Conservation (phyloP, 2,329 filamentous ascomycete species). For the Aquanectria penicillioides region DNA sequence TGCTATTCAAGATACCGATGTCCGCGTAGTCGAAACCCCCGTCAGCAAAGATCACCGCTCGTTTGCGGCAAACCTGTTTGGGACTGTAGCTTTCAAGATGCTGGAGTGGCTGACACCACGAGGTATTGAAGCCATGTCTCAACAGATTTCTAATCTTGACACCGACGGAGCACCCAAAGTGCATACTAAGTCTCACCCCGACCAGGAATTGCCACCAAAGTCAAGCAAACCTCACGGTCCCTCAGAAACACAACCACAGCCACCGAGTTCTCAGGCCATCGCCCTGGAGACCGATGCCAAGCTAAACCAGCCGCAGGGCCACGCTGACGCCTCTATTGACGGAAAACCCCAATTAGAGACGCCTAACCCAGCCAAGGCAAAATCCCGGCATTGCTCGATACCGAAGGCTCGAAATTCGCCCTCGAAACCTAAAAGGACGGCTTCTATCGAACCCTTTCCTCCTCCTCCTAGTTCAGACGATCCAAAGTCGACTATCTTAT, state of each 20-base stretch:
- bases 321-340: neutral
- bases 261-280: neutral
- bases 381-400: slow-evolving; percentile 16
- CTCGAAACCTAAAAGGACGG: slow-evolving; percentile 43
- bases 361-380: slow-evolving; percentile 12
- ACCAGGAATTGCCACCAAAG: neutral
- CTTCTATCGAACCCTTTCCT: slow-evolving; percentile 46
- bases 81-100: slow-evolving; percentile 74
- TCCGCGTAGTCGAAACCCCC: slow-evolving; percentile 58
- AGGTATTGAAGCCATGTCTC: slow-evolving; percentile 60
- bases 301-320: neutral
- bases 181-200: neutral
- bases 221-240: neutral
- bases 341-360: slow-evolving; percentile 6
- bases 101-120: slow-evolving; percentile 74
- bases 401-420: slow-evolving; percentile 25
- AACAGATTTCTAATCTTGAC: slow-evolving; percentile 43
- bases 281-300: slow-evolving; percentile 13
- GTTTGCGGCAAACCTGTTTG: slow-evolving; percentile 71
- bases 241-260: slow-evolving; percentile 5
- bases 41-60: slow-evolving; percentile 67
- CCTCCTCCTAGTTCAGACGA: slow-evolving; percentile 42
- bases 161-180: neutral
- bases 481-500: slow-evolving; percentile 42
- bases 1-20: slow-evolving; percentile 23